Evolutionary conservation across 306 rosid species (phyloP), one percentile per base, ranked within the genome.

Genomic region (Cyamopsis tetragonoloba): DNA sequence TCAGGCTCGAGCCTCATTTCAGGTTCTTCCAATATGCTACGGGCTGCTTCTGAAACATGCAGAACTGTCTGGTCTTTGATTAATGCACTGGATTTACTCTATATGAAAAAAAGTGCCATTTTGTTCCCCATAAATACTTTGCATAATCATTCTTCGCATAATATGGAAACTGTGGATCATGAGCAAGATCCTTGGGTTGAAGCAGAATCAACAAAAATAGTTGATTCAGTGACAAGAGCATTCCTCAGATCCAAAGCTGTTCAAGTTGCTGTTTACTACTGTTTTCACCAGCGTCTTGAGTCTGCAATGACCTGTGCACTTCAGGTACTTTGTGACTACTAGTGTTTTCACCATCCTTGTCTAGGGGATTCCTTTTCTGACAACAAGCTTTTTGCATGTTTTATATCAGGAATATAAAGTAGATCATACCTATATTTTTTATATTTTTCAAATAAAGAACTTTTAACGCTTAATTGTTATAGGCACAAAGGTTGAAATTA

Each of bases 11-110:
- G 98, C 79, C 92, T 88, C 72, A 81, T 81, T 68, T 88, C 95
- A 15, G 98, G 98, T 58, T 90, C 99, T 79, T 88, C 92, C 35
- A 76, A 66, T 74, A 84, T 93, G 84, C 74, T 84, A 57, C 86
- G 91, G 65, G 87, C 87, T 75, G 95, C 99, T 66, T 86, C 91
- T 73, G 97, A 93, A 83, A 90, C 95, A 31, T 90, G 96, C 60
- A 81, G 82, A 66, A 91, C 97, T 67, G 63, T 81, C 81, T 93
- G 99, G 99, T 84, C 77, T 14, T 68, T 93, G 68, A 73, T 90
- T 78, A 87, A 85, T 74, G 93, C 96, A 59, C 50, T 80, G 60
- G 96, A 93, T 66, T 60, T 59, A 48, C 80, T 74, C 72, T 87
- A 60, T 62, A 59, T 66, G 80, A 93, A 71, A 70, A 83, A 73